Percentiles rank a stretch among this genome's conserved stretches.
Evolutionary conservation across 768 basidiomycete genomes (phyloP).

Genomic region (Cubamyces lactineus): DNA sequence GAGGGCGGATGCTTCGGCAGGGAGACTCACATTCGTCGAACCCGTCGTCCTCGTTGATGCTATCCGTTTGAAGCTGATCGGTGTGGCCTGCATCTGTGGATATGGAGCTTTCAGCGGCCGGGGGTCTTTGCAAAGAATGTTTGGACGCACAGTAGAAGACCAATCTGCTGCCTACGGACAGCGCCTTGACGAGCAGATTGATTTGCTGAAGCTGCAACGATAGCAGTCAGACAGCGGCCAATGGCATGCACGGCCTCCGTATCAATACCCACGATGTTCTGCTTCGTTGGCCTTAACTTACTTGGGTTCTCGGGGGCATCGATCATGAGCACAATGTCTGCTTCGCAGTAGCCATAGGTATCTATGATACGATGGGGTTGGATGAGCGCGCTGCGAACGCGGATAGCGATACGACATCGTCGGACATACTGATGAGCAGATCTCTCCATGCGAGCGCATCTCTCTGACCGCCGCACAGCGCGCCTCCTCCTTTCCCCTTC

Average conservation of each 20-base stretch:
- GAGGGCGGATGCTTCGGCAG: neutral
- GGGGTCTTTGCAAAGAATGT: no score
- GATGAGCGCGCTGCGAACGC: no score
- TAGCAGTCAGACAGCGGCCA: neutral
- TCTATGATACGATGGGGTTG: neutral
- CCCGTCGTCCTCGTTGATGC: conserved; percentile 27
- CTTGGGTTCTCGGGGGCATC: neutral
- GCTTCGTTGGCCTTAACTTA: neutral
- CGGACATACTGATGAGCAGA: conserved; percentile 16
- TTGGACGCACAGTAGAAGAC: conserved; percentile 21
- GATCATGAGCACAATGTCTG: conserved; percentile 24
- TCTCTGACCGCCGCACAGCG: conserved; percentile 8
- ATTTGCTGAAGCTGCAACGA: neutral
- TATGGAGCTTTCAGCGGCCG: no score
- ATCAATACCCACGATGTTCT: conserved; percentile 17
- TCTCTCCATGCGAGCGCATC: conserved; percentile 18
- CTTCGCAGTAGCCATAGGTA: conserved; percentile 10
- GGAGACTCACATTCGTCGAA: conserved; percentile 29
- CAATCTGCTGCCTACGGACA: conserved; percentile 3
- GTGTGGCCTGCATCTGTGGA: conserved; percentile 30
- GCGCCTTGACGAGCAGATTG: neutral
- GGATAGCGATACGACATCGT: no score
- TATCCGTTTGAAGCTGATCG: conserved; percentile 17
- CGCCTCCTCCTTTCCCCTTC: neutral
- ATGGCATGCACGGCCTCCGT: neutral